Percentiles rank a stretch among this genome's conserved stretches.
phyloP scores from a whole-genome alignment of 2,329 filamentous ascomycete species.

The Rutstroemia sp. region DNA sequence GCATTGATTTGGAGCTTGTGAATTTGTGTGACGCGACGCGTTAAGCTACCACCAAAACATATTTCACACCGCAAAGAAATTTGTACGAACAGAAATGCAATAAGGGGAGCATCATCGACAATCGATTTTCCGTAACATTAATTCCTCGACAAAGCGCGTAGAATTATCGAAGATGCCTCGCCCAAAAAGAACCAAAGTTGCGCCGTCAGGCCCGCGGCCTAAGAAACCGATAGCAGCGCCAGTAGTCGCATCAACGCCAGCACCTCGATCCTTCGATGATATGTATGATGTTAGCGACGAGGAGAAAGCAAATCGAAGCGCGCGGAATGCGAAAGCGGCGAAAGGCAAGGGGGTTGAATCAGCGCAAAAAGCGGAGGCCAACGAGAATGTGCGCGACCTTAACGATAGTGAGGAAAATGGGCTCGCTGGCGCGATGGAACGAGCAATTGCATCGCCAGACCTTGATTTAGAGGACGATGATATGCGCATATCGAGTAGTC shows the following conservation, averaged over 20 bases:
- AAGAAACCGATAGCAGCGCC: conserved; percentile 14
- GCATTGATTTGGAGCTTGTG: too few relatives aligned
- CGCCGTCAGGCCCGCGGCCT: conserved; percentile 23
- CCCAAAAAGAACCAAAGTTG: conserved; percentile 30
- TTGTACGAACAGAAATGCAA: neutral
- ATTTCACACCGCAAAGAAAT: neutral
- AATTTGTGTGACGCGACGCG: neutral
- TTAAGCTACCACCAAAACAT: neutral
- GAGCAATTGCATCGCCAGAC: neutral
- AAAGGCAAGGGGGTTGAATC: conserved; percentile 15
- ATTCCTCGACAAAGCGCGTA: neutral
- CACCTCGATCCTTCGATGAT: conserved; percentile 18
- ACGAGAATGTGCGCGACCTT: neutral
- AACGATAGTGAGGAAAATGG: neutral
- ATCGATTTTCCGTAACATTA: neutral
- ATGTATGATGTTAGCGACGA: conserved; percentile 28
- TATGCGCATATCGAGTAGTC: conserved; percentile 22
- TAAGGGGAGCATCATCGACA: neutral
- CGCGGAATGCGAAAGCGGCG: conserved; percentile 14
- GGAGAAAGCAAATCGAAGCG: conserved; percentile 13
- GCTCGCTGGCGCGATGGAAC: neutral
- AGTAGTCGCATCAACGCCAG: conserved; percentile 5
- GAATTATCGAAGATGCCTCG: conserved; percentile 25
- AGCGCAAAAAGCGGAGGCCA: neutral
- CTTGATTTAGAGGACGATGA: neutral